Evolutionary conservation across 2,329 filamentous ascomycete species (phyloP), one percentile per base, ranked within the genome.

Genomic region (Aspergillus ibericus): DNA sequence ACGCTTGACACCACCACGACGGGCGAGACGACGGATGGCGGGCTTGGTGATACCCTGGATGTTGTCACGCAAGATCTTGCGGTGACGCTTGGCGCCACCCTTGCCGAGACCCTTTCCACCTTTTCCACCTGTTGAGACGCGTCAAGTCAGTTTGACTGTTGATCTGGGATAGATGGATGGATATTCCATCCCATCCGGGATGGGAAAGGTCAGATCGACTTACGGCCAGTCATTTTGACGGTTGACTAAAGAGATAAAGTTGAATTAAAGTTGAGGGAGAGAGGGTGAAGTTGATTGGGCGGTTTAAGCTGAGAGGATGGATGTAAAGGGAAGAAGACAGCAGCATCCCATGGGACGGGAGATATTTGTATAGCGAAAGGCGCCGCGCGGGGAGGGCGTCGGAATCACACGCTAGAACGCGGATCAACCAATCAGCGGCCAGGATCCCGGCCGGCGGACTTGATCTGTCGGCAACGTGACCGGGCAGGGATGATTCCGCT

Each of bases 1-100:
- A 96, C 93, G 93, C 91, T 97, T 97, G 86, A 97, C 93, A 93
- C 93, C 93, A 81, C 93, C 93, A 95, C 93, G 92, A 83, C 93
- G 93, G 68, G 93, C 93, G 79, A 97, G 92, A 96, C 93, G 93
- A 75, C 93, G 90, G 82, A 97, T 97, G 74, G 93, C 93, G 73
- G 93, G 93, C 90, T 97, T 97, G 77, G 93, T 97, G 78, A 97
- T 97, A 83, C 93, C 93, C 85, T 97, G 93, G 78, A 97, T 97
- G 90, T 96, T 97, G 90, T 96, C 93, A 82, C 93, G 92, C 81
- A 97, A 87, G 85, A 97, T 97, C 91, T 97, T 97, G 77, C 93
- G 89, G 84, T 97, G 93, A 82, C 93, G 93, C 90, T 97, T 98
- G 82, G 93, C 93, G 80, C 93, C 93, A 69, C 93, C 93, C 88